These are phyloP conservation scores for Umbilicus rupestris DNA, from an alignment of 164 flowering plant genomes.

Conservation along the genomic window DNA sequence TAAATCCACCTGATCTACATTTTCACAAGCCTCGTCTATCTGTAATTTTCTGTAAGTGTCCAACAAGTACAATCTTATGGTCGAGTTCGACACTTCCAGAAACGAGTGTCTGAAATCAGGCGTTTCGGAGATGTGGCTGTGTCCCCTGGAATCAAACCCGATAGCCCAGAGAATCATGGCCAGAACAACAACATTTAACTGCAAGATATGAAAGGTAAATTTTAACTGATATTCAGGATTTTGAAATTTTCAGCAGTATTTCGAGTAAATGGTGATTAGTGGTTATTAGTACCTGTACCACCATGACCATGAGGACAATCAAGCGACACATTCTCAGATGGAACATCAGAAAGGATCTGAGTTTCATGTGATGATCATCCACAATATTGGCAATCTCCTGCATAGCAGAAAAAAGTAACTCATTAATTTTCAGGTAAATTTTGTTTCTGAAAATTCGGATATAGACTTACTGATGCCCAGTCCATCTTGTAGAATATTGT, in stretches of 20 bases:
- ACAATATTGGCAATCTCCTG: slow-evolving; percentile 22
- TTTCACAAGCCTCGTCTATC: neutral
- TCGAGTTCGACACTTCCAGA: slow-evolving; percentile 21
- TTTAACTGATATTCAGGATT: neutral
- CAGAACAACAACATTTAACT: slow-evolving; percentile 24
- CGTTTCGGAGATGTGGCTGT: neutral
- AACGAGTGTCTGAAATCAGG: slow-evolving; percentile 23
- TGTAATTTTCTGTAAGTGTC: neutral
- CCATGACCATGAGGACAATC: slow-evolving; percentile 16
- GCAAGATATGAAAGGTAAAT: slow-evolving; percentile 7
- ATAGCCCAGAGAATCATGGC: slow-evolving; percentile 26
- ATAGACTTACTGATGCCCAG: slow-evolving; percentile 30
- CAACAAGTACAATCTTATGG: neutral
- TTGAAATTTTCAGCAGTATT: neutral
- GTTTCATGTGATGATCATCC: slow-evolving; percentile 15
- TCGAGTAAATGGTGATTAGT: neutral
- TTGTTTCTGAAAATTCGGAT: neutral
- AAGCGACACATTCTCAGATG: slow-evolving; percentile 29
- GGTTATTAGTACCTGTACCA: slow-evolving; percentile 32
- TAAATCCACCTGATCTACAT: neutral
- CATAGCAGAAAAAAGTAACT: neutral
- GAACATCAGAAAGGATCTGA: slow-evolving; percentile 21
- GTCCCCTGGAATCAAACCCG: slow-evolving; percentile 21
- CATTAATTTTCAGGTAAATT: neutral
- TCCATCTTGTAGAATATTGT: slow-evolving; percentile 31